Evolutionary conservation across 768 basidiomycete genomes (phyloP), one percentile per base, ranked within the genome.

Genomic region (Scleroderma citrinum): DNA sequence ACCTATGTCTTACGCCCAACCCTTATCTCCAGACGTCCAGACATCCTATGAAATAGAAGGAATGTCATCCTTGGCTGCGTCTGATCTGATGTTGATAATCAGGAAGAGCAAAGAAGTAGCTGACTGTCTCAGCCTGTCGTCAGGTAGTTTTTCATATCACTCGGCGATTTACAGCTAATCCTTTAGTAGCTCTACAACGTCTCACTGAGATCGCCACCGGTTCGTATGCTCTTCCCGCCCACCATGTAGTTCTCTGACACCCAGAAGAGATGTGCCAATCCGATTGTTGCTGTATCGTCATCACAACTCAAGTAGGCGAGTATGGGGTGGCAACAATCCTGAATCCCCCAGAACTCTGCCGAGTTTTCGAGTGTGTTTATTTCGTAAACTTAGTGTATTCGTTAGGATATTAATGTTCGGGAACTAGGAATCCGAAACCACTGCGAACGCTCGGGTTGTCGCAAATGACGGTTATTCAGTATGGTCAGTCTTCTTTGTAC

Each of bases 91-190:
- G 20, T 79, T 82, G 0, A 85, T 88, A 44, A 70, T 87, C 29
- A 83, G 81, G 56, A 85, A 83, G 79, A 85, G 81, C 56, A 83
- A 84, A 60, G 81, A 83, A 47, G 85, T 88, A 13, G 83, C 84
- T 0, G 79, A 81, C 32, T 83, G 85, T 61, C 84, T 86, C 36
- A 83, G 85, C 54, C 64, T 86, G 19, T 77, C 77, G 35, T 81
- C 82, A 46, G 80, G 81, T 77, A 54, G 32, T 61, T 23, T 35
- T 55, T 29, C 8, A 13, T 31, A 17, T 37, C 16, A 13, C 2
- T 34, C 29, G 13, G 50, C 20, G 51, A 38, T 46, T 16, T 31
- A 19, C 24, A 46, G 35, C 40, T 50, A 14, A 55, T 26, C 30
- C 19, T 53, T 3, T 43, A 5, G 43, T 58, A 77, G 84, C 84